Conservation (phyloP, 2,329 filamentous ascomycete genomes). For the Hymenoscyphus albidus region DNA sequence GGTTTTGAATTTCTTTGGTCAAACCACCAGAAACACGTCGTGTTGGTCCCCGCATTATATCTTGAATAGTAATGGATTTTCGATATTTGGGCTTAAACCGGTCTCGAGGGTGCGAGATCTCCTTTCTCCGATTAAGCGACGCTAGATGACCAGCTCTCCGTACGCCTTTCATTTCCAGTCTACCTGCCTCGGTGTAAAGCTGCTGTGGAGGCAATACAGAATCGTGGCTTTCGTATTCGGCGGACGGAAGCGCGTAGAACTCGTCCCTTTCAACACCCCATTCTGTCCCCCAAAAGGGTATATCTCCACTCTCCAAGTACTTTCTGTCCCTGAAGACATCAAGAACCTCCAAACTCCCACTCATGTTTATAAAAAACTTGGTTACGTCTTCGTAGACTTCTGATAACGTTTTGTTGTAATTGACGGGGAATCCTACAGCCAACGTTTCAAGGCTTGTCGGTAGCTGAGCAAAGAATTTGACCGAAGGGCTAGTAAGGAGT, state of each 20-base stretch:
- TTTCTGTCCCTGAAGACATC: constrained; percentile 5
- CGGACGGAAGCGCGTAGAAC: background rate
- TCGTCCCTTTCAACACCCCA: constrained; percentile 2
- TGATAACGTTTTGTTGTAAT: background rate
- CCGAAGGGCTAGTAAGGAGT: constrained; percentile 7
- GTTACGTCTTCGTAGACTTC: constrained; percentile 7
- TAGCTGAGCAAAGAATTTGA: constrained; percentile 7
- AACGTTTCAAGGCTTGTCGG: constrained; percentile 1
- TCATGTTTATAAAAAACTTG: constrained; percentile 10
- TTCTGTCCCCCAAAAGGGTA: constrained; percentile 10
- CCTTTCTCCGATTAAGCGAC: constrained; percentile 3
- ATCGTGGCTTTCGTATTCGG: background rate
- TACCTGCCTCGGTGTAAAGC: constrained; percentile 1
- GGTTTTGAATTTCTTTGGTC: background rate
- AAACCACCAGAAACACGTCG: background rate
- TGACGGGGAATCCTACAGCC: constrained; percentile 1
- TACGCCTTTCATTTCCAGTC: background rate
- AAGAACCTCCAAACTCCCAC: background rate
- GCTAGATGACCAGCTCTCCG: background rate
- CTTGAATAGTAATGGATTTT: background rate
- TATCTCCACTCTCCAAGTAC: background rate
- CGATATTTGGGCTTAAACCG: constrained; percentile 5
- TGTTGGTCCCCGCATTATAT: constrained; percentile 1
- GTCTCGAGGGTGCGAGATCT: constrained; percentile 6
- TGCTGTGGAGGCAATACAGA: background rate